Conservation (phyloP, 805 yeast genomes). For the Ascoidea asiatica region DNA sequence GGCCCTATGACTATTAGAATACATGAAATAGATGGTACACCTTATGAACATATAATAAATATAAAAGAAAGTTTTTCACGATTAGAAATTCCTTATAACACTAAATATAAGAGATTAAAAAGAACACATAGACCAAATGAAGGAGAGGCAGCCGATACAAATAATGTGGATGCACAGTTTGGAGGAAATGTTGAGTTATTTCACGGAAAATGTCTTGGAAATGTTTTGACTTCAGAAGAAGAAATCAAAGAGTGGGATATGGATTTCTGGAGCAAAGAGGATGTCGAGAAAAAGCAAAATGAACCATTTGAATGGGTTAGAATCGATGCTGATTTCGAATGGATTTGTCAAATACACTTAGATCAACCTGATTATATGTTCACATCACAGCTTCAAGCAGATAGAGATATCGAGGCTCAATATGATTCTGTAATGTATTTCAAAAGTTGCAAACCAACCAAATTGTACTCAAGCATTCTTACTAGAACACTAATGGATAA, state of each 20-base stretch:
- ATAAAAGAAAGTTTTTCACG: constrained; percentile 75
- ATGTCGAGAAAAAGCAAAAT: constrained; percentile 50
- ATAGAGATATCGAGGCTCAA: constrained; percentile 94
- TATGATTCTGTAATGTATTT: constrained; percentile 68
- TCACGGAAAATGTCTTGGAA: constrained; percentile 50
- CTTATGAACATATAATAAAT: constrained; percentile 94
- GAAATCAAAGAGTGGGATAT: constrained; percentile 66
- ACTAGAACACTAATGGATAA: constrained; percentile 72
- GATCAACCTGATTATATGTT: constrained; percentile 94
- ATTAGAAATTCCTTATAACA: constrained; percentile 88
- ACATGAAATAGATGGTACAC: constrained; percentile 97
- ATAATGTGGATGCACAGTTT: constrained; percentile 16
- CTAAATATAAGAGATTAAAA: constrained; percentile 76
- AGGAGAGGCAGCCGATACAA: constrained; percentile 13
- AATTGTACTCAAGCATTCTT: constrained; percentile 61
- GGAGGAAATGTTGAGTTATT: constrained; percentile 23
- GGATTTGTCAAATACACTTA: constrained; percentile 75
- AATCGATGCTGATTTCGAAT: constrained; percentile 95
- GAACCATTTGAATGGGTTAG: constrained; percentile 98
- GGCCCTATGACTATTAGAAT: constrained; percentile 97
- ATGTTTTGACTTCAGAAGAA: constrained; percentile 44
- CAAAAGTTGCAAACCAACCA: constrained; percentile 43
- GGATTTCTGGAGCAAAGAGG: constrained; percentile 55
- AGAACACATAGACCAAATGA: constrained; percentile 28
- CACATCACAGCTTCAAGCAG: constrained; percentile 86